Conservation (phyloP, 805 yeast species). For the Nakazawaea ambrosiae region DNA sequence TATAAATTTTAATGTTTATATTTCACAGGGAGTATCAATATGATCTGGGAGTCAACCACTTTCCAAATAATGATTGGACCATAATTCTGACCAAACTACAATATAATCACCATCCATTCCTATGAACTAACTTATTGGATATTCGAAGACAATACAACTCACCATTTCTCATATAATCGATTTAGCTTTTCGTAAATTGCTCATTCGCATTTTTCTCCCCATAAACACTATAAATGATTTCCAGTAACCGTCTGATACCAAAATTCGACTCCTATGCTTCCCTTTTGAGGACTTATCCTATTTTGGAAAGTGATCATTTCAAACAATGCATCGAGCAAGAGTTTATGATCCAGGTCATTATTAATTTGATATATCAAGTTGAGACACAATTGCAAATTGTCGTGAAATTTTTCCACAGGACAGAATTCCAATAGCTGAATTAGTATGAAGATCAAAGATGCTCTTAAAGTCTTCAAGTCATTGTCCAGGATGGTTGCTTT, state of each 20-base stretch:
- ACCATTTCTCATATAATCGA: too few relatives aligned
- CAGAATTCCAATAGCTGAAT: constrained; percentile 48
- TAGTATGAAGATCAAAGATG: constrained; percentile 40
- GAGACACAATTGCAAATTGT: constrained; percentile 18
- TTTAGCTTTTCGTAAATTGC: too few relatives aligned
- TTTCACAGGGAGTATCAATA: too few relatives aligned
- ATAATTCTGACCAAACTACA: too few relatives aligned
- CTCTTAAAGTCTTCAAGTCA: constrained; percentile 35
- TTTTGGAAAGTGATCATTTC: constrained; percentile 39
- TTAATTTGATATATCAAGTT: constrained; percentile 21
- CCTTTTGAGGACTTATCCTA: constrained; percentile 49
- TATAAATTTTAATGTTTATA: too few relatives aligned
- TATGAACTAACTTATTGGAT: too few relatives aligned
- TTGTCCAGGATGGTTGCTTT: too few relatives aligned
- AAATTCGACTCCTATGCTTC: constrained; percentile 51
- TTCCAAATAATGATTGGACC: too few relatives aligned
- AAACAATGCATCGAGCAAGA: constrained; percentile 40
- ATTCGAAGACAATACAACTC: too few relatives aligned
- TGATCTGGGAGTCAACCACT: too few relatives aligned
- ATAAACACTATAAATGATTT: background rate
- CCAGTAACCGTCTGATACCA: constrained; percentile 36
- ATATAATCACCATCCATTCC: too few relatives aligned
- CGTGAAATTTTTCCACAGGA: constrained; percentile 31
- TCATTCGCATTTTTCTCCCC: too few relatives aligned
- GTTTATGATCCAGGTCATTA: constrained; percentile 24